phyloP scores from a whole-genome alignment of 768 basidiomycete genomes.

The Russula brevipes region DNA sequence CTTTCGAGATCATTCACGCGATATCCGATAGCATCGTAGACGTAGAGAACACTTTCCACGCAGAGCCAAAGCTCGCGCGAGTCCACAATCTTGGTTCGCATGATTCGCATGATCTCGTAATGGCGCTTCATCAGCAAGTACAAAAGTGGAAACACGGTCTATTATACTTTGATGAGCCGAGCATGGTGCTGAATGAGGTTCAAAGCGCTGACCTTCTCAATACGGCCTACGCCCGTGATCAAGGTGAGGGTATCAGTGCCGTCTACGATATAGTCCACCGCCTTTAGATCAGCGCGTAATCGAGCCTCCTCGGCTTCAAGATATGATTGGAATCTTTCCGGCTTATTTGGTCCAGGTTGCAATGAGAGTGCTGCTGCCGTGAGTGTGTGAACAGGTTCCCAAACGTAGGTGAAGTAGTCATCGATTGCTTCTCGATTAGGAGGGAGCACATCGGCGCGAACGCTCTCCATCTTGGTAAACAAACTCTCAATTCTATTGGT shows the following conservation, averaged over 20 bases:
- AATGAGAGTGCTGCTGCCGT: slow-evolving; percentile 1
- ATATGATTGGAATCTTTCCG: slow-evolving; percentile 26
- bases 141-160: slow-evolving; percentile 22
- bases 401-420: not conserved
- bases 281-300: slow-evolving; percentile 26
- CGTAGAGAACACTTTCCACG: not conserved
- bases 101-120: slow-evolving; percentile 23
- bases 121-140: slow-evolving; percentile 24
- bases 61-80: not conserved
- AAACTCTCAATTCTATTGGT: slow-evolving; percentile 12
- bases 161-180: not conserved
- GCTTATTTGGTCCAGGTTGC: not conserved
- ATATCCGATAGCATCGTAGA: not conserved
- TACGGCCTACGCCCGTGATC: slow-evolving; percentile 28
- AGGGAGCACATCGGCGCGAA: slow-evolving; percentile 9
- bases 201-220: slow-evolving; percentile 29
- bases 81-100: slow-evolving; percentile 4
- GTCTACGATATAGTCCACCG: slow-evolving; percentile 30
- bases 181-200: not conserved
- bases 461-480: slow-evolving; percentile 19
- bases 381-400: slow-evolving; percentile 5
- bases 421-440: slow-evolving; percentile 1
- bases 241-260: slow-evolving; percentile 29
- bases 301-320: slow-evolving; percentile 29
- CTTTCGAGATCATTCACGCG: slow-evolving; percentile 7